Percentiles rank a stretch among this genome's conserved stretches.
These are phyloP conservation scores for Centrapalus pauciflorus DNA, from an alignment of 129 eudicot genomes.

Conservation along the genomic window DNA sequence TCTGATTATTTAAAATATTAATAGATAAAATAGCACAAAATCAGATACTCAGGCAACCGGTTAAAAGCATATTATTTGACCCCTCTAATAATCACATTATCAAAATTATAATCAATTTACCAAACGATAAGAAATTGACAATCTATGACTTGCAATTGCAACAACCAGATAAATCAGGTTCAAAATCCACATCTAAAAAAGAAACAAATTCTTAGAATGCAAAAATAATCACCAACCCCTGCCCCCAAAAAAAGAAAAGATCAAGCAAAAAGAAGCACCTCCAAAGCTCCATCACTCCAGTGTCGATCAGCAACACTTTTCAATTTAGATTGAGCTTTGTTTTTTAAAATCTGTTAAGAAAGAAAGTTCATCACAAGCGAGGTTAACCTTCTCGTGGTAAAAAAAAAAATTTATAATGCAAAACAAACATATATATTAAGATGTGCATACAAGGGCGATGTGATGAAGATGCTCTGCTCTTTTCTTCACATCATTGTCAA, in stretches of 20 bases:
- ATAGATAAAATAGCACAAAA: too few relatives aligned
- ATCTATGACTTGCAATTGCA: too few relatives aligned
- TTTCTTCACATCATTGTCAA: conserved; percentile 77
- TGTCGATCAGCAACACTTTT: conserved; percentile 85
- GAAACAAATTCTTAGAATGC: neutral
- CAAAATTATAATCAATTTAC: too few relatives aligned
- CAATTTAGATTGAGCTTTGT: conserved; percentile 84
- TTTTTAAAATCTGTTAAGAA: conserved; percentile 54
- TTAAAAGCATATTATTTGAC: too few relatives aligned
- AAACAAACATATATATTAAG: neutral
- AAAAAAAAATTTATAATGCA: neutral
- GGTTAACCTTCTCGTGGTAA: neutral
- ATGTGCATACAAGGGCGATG: conserved; percentile 60
- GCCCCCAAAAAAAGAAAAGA: neutral
- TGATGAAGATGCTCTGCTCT: conserved; percentile 91
- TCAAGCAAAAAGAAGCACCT: conserved; percentile 42
- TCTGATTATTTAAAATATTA: too few relatives aligned
- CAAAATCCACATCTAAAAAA: too few relatives aligned
- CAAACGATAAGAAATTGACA: too few relatives aligned
- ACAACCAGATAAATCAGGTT: too few relatives aligned
- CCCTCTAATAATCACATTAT: too few relatives aligned
- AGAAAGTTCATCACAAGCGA: neutral
- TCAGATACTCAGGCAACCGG: too few relatives aligned
- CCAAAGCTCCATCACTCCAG: conserved; percentile 99
- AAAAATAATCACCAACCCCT: neutral